These are phyloP conservation scores for Orbilia blumenaviensis DNA, from an alignment of 2,329 filamentous ascomycete genomes.

Conservation along the genomic window DNA sequence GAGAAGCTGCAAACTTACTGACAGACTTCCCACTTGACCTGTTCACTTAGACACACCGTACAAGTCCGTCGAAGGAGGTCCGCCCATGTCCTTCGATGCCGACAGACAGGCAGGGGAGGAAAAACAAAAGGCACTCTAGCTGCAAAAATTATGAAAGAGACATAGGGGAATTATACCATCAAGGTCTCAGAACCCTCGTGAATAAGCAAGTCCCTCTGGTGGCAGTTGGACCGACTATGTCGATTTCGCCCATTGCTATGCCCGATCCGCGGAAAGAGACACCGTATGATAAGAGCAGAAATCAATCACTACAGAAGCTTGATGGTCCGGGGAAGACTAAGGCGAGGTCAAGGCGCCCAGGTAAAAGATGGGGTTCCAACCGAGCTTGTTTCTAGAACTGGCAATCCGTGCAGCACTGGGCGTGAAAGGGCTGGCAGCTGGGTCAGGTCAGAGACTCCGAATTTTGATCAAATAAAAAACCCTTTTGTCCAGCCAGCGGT, in stretches of 20 bases:
- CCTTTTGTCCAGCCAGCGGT: not conserved
- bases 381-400: slow-evolving; percentile 53
- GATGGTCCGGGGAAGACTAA: slow-evolving; percentile 39
- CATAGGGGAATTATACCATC: not conserved
- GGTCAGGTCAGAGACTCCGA: too few species aligned
- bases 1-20: not conserved
- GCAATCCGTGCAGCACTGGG: slow-evolving; percentile 45
- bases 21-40: too few species aligned
- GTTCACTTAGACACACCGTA: too few species aligned
- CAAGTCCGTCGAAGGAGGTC: not conserved
- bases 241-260: not conserved
- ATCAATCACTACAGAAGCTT: not conserved
- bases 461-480: not conserved
- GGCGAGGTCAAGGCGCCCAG: slow-evolving; percentile 48
- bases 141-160: slow-evolving; percentile 29
- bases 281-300: slow-evolving; percentile 20
- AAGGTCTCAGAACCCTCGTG: not conserved
- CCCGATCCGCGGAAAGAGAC: not conserved
- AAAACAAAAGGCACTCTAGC: slow-evolving; percentile 18
- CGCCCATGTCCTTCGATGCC: not conserved
- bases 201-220: slow-evolving; percentile 8
- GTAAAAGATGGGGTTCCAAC: slow-evolving; percentile 53
- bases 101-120: not conserved
- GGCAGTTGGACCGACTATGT: not conserved
- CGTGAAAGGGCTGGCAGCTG: slow-evolving; percentile 21